Evolutionary conservation across 352 stramenopile species (phyloP), one percentile per base, ranked within the genome.

Genomic region (Blastocystis sp.): DNA sequence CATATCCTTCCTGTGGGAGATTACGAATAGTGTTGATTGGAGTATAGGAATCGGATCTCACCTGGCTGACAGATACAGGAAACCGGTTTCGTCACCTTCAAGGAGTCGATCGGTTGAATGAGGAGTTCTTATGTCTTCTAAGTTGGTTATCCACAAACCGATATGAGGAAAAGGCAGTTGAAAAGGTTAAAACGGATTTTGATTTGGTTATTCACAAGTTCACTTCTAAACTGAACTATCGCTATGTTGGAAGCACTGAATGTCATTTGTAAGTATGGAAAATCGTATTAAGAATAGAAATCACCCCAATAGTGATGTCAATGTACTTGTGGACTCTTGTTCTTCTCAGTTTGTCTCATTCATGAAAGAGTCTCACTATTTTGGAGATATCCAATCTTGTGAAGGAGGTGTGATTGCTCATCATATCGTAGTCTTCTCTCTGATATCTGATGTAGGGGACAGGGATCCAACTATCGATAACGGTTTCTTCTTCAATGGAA

Each of bases 231-330:
- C 14, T 29, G 16, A 32, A 42, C n/a, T 57, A 19, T 43, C 6
- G 21, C 49, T 65, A 21, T 4, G 71, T 83, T 0, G 71, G 71
- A 27, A 83, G 71, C 49, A 39, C 54, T 16, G 39, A 51, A 37
- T 65, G 46, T 65, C 32, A 56, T 6, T 66, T 83, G 71, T 65
- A 43, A 16, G 29, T 66, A 29, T 29, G 39, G 54, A 1, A 14
- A 19, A 54, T 51, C 5, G n/a, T 7, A 27, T 65, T 11, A 29
- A 4, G n/a, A 19, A 16, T 83, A 83, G 71, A 52, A 43, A 52
- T 1, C 51, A 66, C 19, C 71, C 71, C 16, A 83, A 65, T 83
- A 83, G 71, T 66, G 32, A 83, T 66, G 71, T 83, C 11, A 66
- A 83, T 66, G 24, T 83, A n/a, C 7, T 83, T 21, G 54, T 77